A percentile compares a stretch with the other conserved stretches of the same genome.
Conservation (phyloP, 306 rosid genomes). For the Cicer pinnatifidum region DNA sequence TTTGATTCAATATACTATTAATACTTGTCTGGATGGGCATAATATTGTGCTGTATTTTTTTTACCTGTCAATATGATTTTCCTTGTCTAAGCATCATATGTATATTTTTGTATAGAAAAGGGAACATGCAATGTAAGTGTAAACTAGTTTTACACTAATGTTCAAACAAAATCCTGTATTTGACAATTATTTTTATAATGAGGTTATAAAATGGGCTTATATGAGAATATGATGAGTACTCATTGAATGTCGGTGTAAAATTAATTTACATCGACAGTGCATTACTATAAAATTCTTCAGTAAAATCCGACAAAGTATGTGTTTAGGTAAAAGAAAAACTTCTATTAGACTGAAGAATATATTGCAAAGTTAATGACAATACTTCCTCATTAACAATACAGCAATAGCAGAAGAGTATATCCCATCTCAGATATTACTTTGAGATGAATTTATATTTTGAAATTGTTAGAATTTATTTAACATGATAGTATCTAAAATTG, state of each 20-base stretch:
- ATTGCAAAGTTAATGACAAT: not conserved
- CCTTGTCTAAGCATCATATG: conserved; percentile 16
- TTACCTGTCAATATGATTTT: not conserved
- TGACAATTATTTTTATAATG: no score
- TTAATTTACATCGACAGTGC: no score
- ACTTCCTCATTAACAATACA: not conserved
- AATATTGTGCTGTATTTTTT: conserved; percentile 4
- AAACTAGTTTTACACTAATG: no score
- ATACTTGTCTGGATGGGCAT: not conserved
- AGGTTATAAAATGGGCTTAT: no score
- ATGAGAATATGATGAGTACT: no score
- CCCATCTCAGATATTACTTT: not conserved
- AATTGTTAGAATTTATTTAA: not conserved
- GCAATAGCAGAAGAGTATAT: not conserved
- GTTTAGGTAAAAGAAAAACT: not conserved
- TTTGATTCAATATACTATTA: not conserved
- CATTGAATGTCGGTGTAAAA: no score
- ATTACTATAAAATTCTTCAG: not conserved
- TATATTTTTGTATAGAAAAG: not conserved
- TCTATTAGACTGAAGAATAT: not conserved
- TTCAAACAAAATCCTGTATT: no score
- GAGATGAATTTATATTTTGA: conserved; percentile 13
- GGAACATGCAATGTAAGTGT: no score
- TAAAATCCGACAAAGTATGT: not conserved
- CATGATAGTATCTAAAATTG: conserved; percentile 14